Percentiles rank a stretch among this genome's conserved stretches.
These are phyloP conservation scores for Anacardium occidentale DNA, from an alignment of 345 rosid genomes.

Conservation along the genomic window DNA sequence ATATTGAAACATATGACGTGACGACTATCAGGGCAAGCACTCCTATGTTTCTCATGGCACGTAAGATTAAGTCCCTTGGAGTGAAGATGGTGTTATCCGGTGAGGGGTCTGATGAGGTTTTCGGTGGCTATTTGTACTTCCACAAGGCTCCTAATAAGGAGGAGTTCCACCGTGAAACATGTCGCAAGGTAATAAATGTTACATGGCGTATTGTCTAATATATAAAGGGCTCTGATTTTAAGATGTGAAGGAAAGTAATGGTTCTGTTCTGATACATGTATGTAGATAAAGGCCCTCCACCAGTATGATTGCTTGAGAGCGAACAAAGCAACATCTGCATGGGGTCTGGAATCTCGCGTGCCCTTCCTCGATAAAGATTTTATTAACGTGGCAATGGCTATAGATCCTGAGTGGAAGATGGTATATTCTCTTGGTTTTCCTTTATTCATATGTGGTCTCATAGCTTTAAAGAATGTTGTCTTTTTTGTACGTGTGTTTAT, in stretches of 20 bases:
- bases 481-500: no score
- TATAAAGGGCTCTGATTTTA: not conserved
- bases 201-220: not conserved
- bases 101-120: constrained; percentile 90
- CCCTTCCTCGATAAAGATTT: constrained; percentile 93
- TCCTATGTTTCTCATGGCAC: constrained; percentile 88
- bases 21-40: constrained; percentile 88
- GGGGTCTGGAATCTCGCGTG: constrained; percentile 93
- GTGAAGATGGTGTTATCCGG: constrained; percentile 99
- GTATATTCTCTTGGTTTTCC: constrained; percentile 12
- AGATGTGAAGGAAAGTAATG: not conserved
- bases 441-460: not conserved
- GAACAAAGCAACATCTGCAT: constrained; percentile 89
- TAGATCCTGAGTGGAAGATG: constrained; percentile 88
- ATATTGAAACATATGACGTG: constrained; percentile 86
- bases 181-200: constrained; percentile 60
- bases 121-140: constrained; percentile 93
- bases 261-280: not conserved
- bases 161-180: constrained; percentile 83
- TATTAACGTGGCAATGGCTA: constrained; percentile 71
- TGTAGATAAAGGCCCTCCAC: constrained; percentile 89
- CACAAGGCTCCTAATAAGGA: constrained; percentile 95
- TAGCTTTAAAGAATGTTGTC: not conserved
- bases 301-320: constrained; percentile 92
- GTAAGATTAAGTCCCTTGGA: constrained; percentile 90